A percentile compares a stretch with the other conserved stretches of the same genome.
These are phyloP conservation scores for Licmophora abbreviata DNA, from an alignment of 108 stramenopile genomes.

Conservation along the genomic window DNA sequence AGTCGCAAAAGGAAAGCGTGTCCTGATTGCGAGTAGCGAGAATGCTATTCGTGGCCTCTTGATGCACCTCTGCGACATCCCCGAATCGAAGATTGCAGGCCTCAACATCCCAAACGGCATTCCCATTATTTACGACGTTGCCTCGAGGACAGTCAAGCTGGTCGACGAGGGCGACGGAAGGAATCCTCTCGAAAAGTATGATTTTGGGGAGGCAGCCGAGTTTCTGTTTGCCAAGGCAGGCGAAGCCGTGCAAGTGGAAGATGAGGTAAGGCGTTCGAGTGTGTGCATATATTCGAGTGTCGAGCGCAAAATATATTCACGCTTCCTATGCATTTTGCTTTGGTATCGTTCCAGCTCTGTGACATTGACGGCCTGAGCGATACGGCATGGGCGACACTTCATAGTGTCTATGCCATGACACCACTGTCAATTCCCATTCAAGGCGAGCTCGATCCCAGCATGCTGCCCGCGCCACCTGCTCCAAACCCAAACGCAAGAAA, in stretches of 20 bases:
- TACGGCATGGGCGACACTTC: too few species aligned
- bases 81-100: slow-evolving; percentile 84
- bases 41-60: slow-evolving; percentile 97
- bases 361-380: too few species aligned
- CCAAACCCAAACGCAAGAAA: too few species aligned
- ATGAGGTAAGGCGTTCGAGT: too few species aligned
- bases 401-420: too few species aligned
- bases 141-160: slow-evolving; percentile 66
- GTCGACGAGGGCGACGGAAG: slow-evolving; percentile 80
- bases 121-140: slow-evolving; percentile 85
- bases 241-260: neutral
- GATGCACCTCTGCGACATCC: slow-evolving; percentile 96
- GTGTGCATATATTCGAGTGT: too few species aligned
- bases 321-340: too few species aligned
- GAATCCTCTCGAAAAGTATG: slow-evolving; percentile 76
- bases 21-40: slow-evolving; percentile 93
- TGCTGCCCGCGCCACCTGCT: too few species aligned
- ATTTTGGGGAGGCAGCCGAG: slow-evolving; percentile 76
- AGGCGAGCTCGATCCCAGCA: too few species aligned
- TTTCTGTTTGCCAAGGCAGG: slow-evolving; percentile 46
- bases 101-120: slow-evolving; percentile 97
- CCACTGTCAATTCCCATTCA: too few species aligned
- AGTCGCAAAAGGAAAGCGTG: slow-evolving; percentile 87
- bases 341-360: too few species aligned
- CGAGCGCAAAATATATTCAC: too few species aligned